Conservation (phyloP, 148 eudicot genomes). For the Rhododendron kiyosumense region DNA sequence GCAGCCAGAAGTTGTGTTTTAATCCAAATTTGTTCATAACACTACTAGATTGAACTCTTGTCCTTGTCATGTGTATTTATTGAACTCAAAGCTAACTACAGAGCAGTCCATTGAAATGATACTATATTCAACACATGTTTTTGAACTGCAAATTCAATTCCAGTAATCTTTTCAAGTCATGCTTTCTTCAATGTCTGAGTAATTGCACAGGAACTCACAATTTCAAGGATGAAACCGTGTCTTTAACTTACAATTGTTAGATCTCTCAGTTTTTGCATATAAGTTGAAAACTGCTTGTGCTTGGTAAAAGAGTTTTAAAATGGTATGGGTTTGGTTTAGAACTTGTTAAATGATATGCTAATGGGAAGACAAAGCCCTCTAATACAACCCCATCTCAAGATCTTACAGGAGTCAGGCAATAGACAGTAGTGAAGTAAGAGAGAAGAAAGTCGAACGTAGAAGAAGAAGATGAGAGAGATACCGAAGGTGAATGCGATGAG, state of each 20-base stretch:
- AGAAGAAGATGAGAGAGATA: slow-evolving; percentile 41
- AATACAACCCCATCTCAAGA: neutral
- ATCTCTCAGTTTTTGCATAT: neutral
- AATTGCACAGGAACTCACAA: neutral
- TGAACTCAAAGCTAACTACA: too few species aligned
- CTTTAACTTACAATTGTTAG: neutral
- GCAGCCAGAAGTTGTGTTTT: neutral
- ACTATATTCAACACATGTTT: too few species aligned
- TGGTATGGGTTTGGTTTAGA: neutral
- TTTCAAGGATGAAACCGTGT: neutral
- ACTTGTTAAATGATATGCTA: neutral
- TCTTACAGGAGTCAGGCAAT: neutral
- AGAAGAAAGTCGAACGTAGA: neutral
- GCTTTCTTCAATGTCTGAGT: neutral
- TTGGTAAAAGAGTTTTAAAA: neutral
- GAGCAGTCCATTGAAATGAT: neutral
- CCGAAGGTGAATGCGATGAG: slow-evolving; percentile 69
- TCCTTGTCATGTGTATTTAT: too few species aligned
- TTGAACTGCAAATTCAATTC: neutral
- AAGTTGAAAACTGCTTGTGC: neutral
- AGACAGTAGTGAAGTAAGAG: too few species aligned
- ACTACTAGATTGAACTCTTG: neutral
- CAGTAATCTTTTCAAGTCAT: neutral
- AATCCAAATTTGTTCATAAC: neutral
- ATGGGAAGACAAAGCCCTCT: neutral